These are phyloP conservation scores for Reutealis trisperma DNA, from an alignment of 345 rosid species.

Conservation along the genomic window DNA sequence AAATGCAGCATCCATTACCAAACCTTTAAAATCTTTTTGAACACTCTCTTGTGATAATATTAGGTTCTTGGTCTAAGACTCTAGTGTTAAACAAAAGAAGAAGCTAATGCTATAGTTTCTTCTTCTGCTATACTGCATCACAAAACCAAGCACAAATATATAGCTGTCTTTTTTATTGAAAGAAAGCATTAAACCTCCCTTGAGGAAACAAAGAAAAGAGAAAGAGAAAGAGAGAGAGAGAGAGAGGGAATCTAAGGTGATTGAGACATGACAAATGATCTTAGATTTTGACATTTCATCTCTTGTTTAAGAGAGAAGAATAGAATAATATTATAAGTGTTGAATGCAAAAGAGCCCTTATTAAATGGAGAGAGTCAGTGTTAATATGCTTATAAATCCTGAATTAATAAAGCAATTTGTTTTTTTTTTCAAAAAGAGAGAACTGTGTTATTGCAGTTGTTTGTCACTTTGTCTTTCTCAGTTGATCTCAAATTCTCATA, in stretches of 20 bases:
- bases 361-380: slow-evolving; percentile 14
- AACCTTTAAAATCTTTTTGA: not conserved
- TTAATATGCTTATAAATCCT: not conserved
- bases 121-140: not conserved
- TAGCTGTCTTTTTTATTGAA: slow-evolving; percentile 18
- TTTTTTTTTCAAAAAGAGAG: slow-evolving; percentile 3
- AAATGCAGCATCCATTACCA: not conserved
- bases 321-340: not conserved
- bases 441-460: slow-evolving; percentile 24
- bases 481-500: slow-evolving; percentile 6
- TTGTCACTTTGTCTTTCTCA: slow-evolving; percentile 18
- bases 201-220: slow-evolving; percentile 44
- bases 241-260: slow-evolving; percentile 41
- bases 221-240: slow-evolving; percentile 4
- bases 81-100: slow-evolving; percentile 16
- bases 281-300: slow-evolving; percentile 47
- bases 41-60: not conserved
- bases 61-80: not conserved
- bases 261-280: slow-evolving; percentile 39
- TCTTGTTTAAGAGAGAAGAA: not conserved
- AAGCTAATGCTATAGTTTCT: slow-evolving; percentile 1
- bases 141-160: too few relatives aligned
- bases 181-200: slow-evolving; percentile 7
- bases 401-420: too few relatives aligned
- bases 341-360: slow-evolving; percentile 24